Base-by-base conservation (phyloP, 805 yeast species). In the Myxozyma udenii region DNA sequence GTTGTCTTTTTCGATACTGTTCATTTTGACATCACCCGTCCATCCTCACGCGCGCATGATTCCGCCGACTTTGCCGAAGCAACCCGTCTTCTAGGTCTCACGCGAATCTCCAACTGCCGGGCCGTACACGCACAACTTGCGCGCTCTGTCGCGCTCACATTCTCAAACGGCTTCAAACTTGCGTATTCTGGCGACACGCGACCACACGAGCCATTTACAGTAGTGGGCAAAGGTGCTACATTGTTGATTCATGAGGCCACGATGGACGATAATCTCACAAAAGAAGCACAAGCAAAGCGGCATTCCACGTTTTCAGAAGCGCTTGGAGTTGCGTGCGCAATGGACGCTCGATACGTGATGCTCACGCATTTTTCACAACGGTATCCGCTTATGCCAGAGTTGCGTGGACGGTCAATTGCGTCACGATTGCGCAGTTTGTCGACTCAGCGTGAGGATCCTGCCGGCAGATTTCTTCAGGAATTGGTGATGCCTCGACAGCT, bases 111-210 rank as follows among this genome's bases (percentile, higher is more conserved):
- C 24, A 83, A 93, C 0, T 84, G 90, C 56, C 77, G 82, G 48
- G 98, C 98, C 0, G 73, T 76, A 18, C 99, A 93, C 66, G 89
- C 97, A 67, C 79, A 79, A 22, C 80, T 83, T 80, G 79, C 98
- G 0, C 91, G 89, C 66, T 80, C 85, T 16, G 77, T 82, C 38
- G 66, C 79, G 0, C 73, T 90, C 9, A 65, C 75, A 1, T 77
- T 84, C 48, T 51, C 44, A 5, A 48, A 44, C 2, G 32, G 5
- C 53, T 88, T 88, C 72, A 84, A 79, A 60, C 73, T 90, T 1
- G 84, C 96, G 0, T 93, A 87, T 66, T 88, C 96, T 1, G 98
- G 98, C 11, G 99, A 93, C 65, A 87, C 98, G 0, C 78, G 97
- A 62, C 98, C 98, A 0, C 83, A 81, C 57, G 69, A 66, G 44